Percentiles rank a stretch among this genome's conserved stretches.
Evolutionary conservation across 805 yeast genomes (phyloP).

Genomic region (Schizosaccharomyces japonicus): DNA sequence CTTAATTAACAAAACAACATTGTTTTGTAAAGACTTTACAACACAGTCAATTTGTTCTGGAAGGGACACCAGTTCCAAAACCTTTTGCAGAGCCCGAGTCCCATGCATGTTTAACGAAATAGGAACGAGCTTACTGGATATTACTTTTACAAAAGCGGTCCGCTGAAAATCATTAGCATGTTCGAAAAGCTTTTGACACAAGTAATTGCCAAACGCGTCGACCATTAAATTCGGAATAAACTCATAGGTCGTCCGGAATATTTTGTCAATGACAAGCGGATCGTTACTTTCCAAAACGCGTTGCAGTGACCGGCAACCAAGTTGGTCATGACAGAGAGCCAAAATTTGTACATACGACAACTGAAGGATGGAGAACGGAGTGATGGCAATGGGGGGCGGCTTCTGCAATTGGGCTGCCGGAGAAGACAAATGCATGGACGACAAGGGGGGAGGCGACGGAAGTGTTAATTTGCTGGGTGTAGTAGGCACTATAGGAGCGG

Average conservation of each 20-base stretch:
- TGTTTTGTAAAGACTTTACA: constrained; percentile 34
- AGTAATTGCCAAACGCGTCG: constrained; percentile 82
- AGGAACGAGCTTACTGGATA: constrained; percentile 47
- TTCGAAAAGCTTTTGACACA: constrained; percentile 75
- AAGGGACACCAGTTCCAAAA: constrained; percentile 57
- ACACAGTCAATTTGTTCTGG: constrained; percentile 47
- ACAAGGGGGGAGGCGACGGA: no score
- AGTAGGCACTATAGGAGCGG: no score
- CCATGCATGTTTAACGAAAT: constrained; percentile 90
- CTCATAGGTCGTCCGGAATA: constrained; percentile 55
- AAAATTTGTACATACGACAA: constrained; percentile 30
- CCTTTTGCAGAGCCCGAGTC: constrained; percentile 78
- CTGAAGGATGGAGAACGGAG: neutral
- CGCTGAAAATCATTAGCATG: constrained; percentile 48
- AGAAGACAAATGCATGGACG: no score
- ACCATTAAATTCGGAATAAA: constrained; percentile 73
- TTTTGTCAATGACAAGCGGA: constrained; percentile 20
- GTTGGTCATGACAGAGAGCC: constrained; percentile 78
- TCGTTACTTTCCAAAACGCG: constrained; percentile 42
- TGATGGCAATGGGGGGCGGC: neutral
- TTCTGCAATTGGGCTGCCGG: no score
- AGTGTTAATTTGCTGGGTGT: no score
- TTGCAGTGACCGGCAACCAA: constrained; percentile 84
- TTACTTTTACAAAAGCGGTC: constrained; percentile 39
- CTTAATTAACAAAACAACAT: constrained; percentile 57